Percentiles rank a stretch among this genome's conserved stretches.
phyloP scores from a whole-genome alignment of 2,329 filamentous ascomycete species.

The Leptographium wingfieldii region DNA sequence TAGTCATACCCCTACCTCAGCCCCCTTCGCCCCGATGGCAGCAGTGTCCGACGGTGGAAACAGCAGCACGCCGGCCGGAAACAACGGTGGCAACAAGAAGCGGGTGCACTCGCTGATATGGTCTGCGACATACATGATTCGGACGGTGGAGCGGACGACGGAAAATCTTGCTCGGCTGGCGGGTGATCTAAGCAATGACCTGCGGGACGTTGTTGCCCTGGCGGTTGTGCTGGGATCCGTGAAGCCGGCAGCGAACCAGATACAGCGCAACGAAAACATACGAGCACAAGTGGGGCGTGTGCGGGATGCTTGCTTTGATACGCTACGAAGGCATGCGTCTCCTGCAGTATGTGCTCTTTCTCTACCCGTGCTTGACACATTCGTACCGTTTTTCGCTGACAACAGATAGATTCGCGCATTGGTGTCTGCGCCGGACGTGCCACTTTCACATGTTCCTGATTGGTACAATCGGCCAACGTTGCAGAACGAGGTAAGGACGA shows the following conservation, averaged over 20 bases:
- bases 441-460: constrained; percentile 1
- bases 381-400: not conserved
- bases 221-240: constrained; percentile 14
- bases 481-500: not conserved
- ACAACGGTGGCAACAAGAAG: not conserved
- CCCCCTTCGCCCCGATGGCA: not conserved
- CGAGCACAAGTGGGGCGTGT: constrained; percentile 10
- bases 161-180: constrained; percentile 12
- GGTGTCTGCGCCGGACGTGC: not conserved
- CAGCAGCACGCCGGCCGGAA: not conserved
- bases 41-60: not conserved
- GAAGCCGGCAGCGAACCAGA: constrained; percentile 9
- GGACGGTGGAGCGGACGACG: constrained; percentile 13
- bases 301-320: constrained; percentile 10
- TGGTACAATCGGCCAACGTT: constrained; percentile 5
- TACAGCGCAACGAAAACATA: constrained; percentile 11
- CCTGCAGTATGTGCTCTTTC: constrained; percentile 2
- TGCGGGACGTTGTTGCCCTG: constrained; percentile 14
- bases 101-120: constrained; percentile 8
- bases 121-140: constrained; percentile 12
- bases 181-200: constrained; percentile 12
- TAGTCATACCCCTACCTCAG: no score
- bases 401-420: constrained; percentile 1
- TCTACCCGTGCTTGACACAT: not conserved
- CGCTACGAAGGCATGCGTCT: constrained; percentile 6